phyloP scores from a whole-genome alignment of 2,329 filamentous ascomycete species.

The Colletotrichum sp. region DNA sequence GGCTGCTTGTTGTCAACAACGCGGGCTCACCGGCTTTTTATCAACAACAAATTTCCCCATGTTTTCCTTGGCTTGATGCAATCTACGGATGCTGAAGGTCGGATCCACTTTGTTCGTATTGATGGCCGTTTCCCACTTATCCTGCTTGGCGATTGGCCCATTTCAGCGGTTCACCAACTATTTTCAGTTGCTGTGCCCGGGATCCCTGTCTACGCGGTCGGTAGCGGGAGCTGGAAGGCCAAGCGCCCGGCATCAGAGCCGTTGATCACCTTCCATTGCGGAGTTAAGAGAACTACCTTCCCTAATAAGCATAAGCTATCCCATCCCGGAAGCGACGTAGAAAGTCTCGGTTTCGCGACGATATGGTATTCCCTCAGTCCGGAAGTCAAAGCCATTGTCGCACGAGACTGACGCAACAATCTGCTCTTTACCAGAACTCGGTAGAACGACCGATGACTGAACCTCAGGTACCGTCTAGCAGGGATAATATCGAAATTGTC shows the following conservation, averaged over 20 bases:
- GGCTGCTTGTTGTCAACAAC: not conserved
- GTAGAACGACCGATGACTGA: not conserved
- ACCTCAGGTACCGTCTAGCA: not conserved
- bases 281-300: not conserved
- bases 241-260: not conserved
- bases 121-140: not conserved
- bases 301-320: not conserved
- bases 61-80: not conserved
- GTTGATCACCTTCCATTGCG: not conserved
- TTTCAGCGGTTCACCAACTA: not conserved
- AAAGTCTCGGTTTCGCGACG: not conserved
- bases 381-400: not conserved
- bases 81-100: not conserved
- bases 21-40: not conserved
- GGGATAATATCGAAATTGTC: not conserved
- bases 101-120: slow-evolving; percentile 18
- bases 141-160: not conserved
- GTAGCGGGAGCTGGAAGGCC: not conserved
- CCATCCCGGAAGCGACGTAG: not conserved
- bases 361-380: not conserved
- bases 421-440: not conserved
- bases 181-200: not conserved
- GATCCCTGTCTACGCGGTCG: not conserved
- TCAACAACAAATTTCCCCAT: not conserved
- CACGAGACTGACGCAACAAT: not conserved